Evolutionary conservation across 169 alveolate genomes (phyloP).

Genomic region (Theileria luwenshuni): DNA sequence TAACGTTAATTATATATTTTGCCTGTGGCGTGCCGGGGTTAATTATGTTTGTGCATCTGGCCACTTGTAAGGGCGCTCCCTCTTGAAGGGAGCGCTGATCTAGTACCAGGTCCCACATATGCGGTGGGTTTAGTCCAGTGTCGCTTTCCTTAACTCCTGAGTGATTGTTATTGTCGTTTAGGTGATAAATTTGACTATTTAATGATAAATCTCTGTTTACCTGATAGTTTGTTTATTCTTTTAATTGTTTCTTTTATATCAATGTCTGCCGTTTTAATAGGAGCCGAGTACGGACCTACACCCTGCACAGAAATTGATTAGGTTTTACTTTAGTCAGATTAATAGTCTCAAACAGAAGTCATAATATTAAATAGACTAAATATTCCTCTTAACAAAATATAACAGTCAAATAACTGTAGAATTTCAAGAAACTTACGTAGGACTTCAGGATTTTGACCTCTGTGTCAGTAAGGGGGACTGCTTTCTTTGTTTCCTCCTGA

Average conservation of each 20-base stretch:
- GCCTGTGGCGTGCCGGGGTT: slow-evolving; percentile 97
- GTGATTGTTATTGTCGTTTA: neutral
- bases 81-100: slow-evolving; percentile 95
- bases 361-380: neutral
- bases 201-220: slow-evolving; percentile 17
- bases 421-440: slow-evolving; percentile 38
- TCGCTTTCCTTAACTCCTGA: slow-evolving; percentile 96
- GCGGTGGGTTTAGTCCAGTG: slow-evolving; percentile 97
- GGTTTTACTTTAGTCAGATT: neutral
- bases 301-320: slow-evolving; percentile 55
- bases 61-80: slow-evolving; percentile 97
- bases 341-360: neutral
- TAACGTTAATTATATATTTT: slow-evolving; percentile 92
- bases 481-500: slow-evolving; percentile 39
- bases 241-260: slow-evolving; percentile 71
- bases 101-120: slow-evolving; percentile 97
- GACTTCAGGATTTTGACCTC: slow-evolving; percentile 62
- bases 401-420: neutral
- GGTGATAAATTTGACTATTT: neutral
- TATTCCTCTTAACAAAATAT: neutral
- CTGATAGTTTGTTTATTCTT: slow-evolving; percentile 78
- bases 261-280: slow-evolving; percentile 72
- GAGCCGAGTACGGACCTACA: slow-evolving; percentile 77
- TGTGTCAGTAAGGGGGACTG: slow-evolving; percentile 60
- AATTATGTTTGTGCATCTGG: slow-evolving; percentile 97